phyloP scores from a whole-genome alignment of 2,329 filamentous ascomycete species.

The Domatiomyces catenatus region DNA sequence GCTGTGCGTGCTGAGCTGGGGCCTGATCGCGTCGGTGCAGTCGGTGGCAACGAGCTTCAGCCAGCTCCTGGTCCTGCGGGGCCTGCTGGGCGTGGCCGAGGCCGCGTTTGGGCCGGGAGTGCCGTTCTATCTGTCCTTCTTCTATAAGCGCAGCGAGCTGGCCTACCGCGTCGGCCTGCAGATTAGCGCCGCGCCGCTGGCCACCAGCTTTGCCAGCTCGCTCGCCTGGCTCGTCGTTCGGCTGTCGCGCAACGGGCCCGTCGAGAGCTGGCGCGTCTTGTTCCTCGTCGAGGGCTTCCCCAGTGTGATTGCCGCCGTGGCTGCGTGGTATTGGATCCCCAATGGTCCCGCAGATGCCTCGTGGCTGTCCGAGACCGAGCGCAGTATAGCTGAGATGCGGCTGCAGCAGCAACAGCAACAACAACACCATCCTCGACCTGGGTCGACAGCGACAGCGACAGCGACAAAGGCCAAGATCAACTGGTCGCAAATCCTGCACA shows the following conservation, averaged over 20 bases:
- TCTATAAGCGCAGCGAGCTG: constrained; percentile 53
- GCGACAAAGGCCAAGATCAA: constrained; percentile 1
- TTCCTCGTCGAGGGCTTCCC: constrained; percentile 79
- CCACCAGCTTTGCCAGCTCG: constrained; percentile 55
- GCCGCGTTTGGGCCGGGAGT: constrained; percentile 49
- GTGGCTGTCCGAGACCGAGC: constrained; percentile 49
- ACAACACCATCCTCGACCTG: no score
- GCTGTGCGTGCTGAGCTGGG: constrained; percentile 57
- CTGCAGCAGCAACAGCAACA: constrained; percentile 18
- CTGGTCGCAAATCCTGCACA: constrained; percentile 12
- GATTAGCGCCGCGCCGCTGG: constrained; percentile 55
- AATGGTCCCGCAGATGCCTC: constrained; percentile 54
- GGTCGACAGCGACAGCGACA: not conserved
- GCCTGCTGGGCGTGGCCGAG: constrained; percentile 40
- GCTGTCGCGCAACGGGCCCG: constrained; percentile 47
- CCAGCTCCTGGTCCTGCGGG: constrained; percentile 23
- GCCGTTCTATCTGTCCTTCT: constrained; percentile 49
- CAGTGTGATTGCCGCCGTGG: constrained; percentile 56
- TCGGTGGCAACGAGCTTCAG: constrained; percentile 45
- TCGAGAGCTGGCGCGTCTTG: constrained; percentile 72
- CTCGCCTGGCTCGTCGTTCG: constrained; percentile 63
- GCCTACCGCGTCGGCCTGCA: constrained; percentile 77
- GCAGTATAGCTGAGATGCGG: constrained; percentile 55
- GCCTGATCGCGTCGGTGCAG: constrained; percentile 49
- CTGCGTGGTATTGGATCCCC: constrained; percentile 61